phyloP scores from a whole-genome alignment of 2,329 filamentous ascomycete species.

The Fusarium agapanthi region DNA sequence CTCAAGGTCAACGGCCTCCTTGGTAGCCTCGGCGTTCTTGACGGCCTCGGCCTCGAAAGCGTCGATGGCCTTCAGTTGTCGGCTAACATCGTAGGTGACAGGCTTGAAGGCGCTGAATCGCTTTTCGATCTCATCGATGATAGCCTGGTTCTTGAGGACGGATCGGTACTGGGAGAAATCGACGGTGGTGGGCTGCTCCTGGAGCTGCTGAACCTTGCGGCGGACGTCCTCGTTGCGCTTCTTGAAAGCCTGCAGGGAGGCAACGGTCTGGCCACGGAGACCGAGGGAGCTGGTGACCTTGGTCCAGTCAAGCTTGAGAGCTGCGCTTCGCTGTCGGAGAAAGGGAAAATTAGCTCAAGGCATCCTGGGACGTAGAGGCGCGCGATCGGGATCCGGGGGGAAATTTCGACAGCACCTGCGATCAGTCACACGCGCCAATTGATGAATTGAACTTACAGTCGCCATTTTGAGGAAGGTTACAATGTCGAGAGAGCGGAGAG shows the following conservation, averaged over 20 bases:
- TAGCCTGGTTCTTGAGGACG: slow-evolving; percentile 92
- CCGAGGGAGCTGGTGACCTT: slow-evolving; percentile 94
- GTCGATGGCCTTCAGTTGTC: slow-evolving; percentile 98
- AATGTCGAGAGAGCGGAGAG: slow-evolving; percentile 58
- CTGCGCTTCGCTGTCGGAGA: slow-evolving; percentile 84
- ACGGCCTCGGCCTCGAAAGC: slow-evolving; percentile 97
- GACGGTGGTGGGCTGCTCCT: slow-evolving; percentile 84
- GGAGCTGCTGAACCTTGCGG: slow-evolving; percentile 87
- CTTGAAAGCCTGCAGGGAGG: slow-evolving; percentile 95
- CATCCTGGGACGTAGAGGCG: slow-evolving; percentile 30
- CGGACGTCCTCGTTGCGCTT: slow-evolving; percentile 99
- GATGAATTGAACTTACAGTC: slow-evolving; percentile 65
- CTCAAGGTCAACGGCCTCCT: slow-evolving; percentile 94
- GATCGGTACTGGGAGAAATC: slow-evolving; percentile 95
- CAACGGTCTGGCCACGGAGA: slow-evolving; percentile 92
- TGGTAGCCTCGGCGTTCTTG: slow-evolving; percentile 96
- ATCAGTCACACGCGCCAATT: slow-evolving; percentile 42
- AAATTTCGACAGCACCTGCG: slow-evolving; percentile 24
- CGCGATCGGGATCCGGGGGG: slow-evolving; percentile 8
- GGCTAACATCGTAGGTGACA: slow-evolving; percentile 86
- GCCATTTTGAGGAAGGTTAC: slow-evolving; percentile 69
- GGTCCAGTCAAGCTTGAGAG: slow-evolving; percentile 99
- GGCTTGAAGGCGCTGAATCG: slow-evolving; percentile 93
- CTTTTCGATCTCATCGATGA: slow-evolving; percentile 97
- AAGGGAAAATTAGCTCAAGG: slow-evolving; percentile 64